phyloP scores from a whole-genome alignment of 805 yeast genomes.

The Lipomyces sp. region DNA sequence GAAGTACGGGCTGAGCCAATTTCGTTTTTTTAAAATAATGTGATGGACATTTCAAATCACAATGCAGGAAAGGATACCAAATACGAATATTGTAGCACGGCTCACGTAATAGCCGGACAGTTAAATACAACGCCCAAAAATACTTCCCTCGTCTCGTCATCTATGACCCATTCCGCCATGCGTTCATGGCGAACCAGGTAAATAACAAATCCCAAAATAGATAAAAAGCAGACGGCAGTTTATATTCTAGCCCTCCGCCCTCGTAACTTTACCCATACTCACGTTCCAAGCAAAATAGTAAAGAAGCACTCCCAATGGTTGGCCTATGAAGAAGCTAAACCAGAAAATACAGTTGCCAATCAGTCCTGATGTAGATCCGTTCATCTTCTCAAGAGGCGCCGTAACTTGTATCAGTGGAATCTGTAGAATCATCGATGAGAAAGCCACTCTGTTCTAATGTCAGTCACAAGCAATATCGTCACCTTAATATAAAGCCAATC shows the following conservation, averaged over 20 bases:
- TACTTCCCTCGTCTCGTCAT: no score
- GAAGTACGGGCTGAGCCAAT: no score
- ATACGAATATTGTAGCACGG: no score
- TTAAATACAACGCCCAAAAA: no score
- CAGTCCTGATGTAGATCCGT: conserved; percentile 48
- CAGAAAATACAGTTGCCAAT: conserved; percentile 55
- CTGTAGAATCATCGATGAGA: conserved; percentile 52
- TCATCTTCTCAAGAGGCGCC: conserved; percentile 50
- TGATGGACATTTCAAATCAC: no score
- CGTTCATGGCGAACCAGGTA: neutral
- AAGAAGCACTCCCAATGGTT: conserved; percentile 52
- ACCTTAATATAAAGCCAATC: neutral
- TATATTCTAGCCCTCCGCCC: neutral
- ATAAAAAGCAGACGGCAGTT: neutral
- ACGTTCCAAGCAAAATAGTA: conserved; percentile 54
- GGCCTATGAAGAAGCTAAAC: conserved; percentile 54
- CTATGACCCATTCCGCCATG: neutral
- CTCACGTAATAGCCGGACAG: no score
- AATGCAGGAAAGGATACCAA: no score
- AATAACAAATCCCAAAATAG: neutral
- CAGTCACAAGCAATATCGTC: neutral
- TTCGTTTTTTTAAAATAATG: no score
- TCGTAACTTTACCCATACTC: conserved; percentile 22
- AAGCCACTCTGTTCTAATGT: conserved; percentile 45
- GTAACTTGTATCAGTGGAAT: conserved; percentile 51